Base-by-base conservation (phyloP, 106 monocot genomes). In the Allium fistulosum region DNA sequence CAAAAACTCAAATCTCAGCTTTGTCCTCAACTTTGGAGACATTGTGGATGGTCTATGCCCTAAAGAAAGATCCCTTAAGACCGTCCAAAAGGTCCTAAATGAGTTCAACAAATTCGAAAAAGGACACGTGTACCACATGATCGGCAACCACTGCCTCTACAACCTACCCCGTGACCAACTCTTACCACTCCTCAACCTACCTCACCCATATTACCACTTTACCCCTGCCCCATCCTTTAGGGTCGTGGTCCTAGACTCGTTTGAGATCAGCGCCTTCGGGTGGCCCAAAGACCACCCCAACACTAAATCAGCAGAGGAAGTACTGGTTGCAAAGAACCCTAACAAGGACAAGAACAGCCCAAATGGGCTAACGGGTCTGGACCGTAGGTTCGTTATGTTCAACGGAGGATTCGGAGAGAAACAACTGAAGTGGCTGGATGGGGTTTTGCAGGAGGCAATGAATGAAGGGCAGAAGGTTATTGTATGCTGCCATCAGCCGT, bases 71-170 rank as follows among this genome's bases (percentile, higher is more conserved):
- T 92, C 88, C 0, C 58, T 84, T 13, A 45, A 53, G 10, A 48
- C 88, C 1, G 79, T 92, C 2, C 46, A 83, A 49, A 84, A 75
- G 46, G 70, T 92, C 16, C 26, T 97, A 15, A 49, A 69, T 0
- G 96, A 88, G 63, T 92, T 97, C 53, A 73, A 72, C 22, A 77
- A 76, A 47, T 92, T 97, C 50, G 37, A 37, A 37, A 58, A 80
- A n/a, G 88, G 96, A 8, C 88, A 80, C 3, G 74, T 86, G 11
- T 84, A 89, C 59, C 96, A 97, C 78, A 89, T 97, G 77, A 77
- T 97, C 16, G 92, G 96, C 28, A 92, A 97, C 53, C 92, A 97
- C 58, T 97, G 92, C 72, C 91, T 97, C 15, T 92, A 97, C 76
- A 97, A 97, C 68, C 84, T 97, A 26, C 84, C 88, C 11, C 81